Conservation (phyloP, 2,329 filamentous ascomycete genomes). For the Penicillium sp. region DNA sequence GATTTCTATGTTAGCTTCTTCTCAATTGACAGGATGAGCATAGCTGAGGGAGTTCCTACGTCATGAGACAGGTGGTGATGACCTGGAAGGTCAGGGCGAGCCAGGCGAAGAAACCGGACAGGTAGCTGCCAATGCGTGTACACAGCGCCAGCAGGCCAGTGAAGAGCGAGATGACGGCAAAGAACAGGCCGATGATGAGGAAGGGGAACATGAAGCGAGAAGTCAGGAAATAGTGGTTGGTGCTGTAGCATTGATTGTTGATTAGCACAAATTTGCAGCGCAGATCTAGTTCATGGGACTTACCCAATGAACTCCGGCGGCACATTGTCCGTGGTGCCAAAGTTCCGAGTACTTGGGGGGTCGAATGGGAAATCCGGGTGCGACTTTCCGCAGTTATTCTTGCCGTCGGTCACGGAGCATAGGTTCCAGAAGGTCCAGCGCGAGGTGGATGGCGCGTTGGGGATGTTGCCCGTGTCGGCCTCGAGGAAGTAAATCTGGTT, state of each 20-base stretch:
- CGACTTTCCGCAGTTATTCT: slow-evolving; percentile 63
- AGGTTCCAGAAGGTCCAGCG: slow-evolving; percentile 92
- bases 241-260: too few species aligned
- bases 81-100: slow-evolving; percentile 59
- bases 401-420: slow-evolving; percentile 59
- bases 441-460: slow-evolving; percentile 62
- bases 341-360: slow-evolving; percentile 56
- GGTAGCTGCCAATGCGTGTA: slow-evolving; percentile 49
- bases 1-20: slow-evolving; percentile 12
- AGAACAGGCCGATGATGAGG: slow-evolving; percentile 79
- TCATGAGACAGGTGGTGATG: slow-evolving; percentile 58
- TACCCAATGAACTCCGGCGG: slow-evolving; percentile 56
- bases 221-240: slow-evolving; percentile 72
- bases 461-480: slow-evolving; percentile 70
- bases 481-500: slow-evolving; percentile 81
- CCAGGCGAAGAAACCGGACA: slow-evolving; percentile 53
- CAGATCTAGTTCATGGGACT: too few species aligned
- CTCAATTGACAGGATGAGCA: not conserved
- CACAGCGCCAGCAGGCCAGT: slow-evolving; percentile 50
- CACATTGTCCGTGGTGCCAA: slow-evolving; percentile 53
- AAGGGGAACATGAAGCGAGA: slow-evolving; percentile 94
- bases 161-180: slow-evolving; percentile 52
- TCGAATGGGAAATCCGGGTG: slow-evolving; percentile 66
- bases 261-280: too few species aligned
- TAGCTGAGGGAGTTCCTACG: slow-evolving; percentile 50